A percentile compares a stretch with the other conserved stretches of the same genome.
Conservation (phyloP, 1,284 basidiomycete species). For the Apiotrichum veenhuisii region DNA sequence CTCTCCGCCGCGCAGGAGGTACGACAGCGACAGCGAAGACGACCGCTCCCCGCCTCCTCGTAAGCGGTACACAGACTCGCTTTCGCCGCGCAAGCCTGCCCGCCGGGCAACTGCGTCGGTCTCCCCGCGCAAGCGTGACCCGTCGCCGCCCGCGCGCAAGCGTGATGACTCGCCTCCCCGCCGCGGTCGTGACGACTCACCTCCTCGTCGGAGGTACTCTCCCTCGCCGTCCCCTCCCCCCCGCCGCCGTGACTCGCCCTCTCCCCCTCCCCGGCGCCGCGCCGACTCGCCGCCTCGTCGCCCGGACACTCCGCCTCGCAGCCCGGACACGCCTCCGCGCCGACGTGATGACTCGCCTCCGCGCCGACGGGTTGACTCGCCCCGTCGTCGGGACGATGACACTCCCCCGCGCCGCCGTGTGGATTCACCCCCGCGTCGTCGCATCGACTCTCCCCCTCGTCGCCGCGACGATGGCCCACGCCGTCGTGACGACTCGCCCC, state of each 20-base stretch:
- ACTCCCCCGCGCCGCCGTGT: slow-evolving; percentile 11
- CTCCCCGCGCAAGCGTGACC: slow-evolving; percentile 5
- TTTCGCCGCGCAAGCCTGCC: slow-evolving; percentile 17
- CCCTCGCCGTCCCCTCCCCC: not conserved
- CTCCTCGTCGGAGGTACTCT: no score
- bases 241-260: slow-evolving; percentile 12
- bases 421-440: slow-evolving; percentile 5
- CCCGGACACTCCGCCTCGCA: slow-evolving; percentile 14
- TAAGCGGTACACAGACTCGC: slow-evolving; percentile 18
- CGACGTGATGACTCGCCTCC: slow-evolving; percentile 5
- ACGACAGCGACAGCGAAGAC: slow-evolving; percentile 2
- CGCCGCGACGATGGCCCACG: slow-evolving; percentile 10
- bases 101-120: not conserved
- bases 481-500: not conserved
- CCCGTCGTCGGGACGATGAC: slow-evolving; percentile 4
- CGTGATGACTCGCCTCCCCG: slow-evolving; percentile 7
- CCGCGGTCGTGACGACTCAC: slow-evolving; percentile 7
- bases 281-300: slow-evolving; percentile 6
- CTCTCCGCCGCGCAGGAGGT: slow-evolving; percentile 17
- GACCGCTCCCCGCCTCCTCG: slow-evolving; percentile 15
- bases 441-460: slow-evolving; percentile 1
- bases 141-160: slow-evolving; percentile 3
- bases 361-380: not conserved
- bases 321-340: slow-evolving; percentile 14
- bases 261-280: slow-evolving; percentile 15